These are phyloP conservation scores for Jacaranda copaia DNA, from an alignment of 257 asterid genomes.

Conservation along the genomic window DNA sequence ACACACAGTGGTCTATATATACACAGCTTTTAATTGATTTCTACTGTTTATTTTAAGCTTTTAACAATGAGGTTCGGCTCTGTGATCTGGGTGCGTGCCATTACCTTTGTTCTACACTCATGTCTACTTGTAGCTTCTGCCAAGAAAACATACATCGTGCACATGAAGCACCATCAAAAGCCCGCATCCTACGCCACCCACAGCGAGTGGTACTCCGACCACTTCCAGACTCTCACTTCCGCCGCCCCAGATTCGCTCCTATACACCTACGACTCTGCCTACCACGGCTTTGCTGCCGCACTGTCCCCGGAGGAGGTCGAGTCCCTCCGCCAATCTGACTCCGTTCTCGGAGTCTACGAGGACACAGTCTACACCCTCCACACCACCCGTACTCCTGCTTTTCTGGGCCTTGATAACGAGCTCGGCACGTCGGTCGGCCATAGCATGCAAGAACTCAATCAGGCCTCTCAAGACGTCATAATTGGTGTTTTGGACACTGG, in stretches of 20 bases:
- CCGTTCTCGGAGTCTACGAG: conserved; percentile 56
- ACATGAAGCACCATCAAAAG: conserved; percentile 48
- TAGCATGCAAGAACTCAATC: conserved; percentile 47
- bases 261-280: conserved; percentile 55
- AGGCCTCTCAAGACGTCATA: conserved; percentile 54
- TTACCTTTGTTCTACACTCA: conserved; percentile 38
- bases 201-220: conserved; percentile 54
- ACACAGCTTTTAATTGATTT: neutral
- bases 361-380: conserved; percentile 58
- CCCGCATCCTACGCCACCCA: conserved; percentile 51
- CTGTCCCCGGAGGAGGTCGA: conserved; percentile 50
- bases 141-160: conserved; percentile 53
- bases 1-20: neutral
- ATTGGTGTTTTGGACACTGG: conserved; percentile 58
- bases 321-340: conserved; percentile 50
- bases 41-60: neutral
- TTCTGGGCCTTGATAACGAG: conserved; percentile 53
- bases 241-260: conserved; percentile 46
- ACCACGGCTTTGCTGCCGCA: conserved; percentile 56
- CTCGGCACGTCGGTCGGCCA: conserved; percentile 50
- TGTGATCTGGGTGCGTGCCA: conserved; percentile 28
- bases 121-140: conserved; percentile 27
- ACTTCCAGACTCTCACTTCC: conserved; percentile 52
- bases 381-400: conserved; percentile 65
- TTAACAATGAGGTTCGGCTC: conserved; percentile 37